Evolutionary conservation across 2,329 filamentous ascomycete genomes (phyloP), one percentile per base, ranked within the genome.

Genomic region (Talaromyces islandicus): DNA sequence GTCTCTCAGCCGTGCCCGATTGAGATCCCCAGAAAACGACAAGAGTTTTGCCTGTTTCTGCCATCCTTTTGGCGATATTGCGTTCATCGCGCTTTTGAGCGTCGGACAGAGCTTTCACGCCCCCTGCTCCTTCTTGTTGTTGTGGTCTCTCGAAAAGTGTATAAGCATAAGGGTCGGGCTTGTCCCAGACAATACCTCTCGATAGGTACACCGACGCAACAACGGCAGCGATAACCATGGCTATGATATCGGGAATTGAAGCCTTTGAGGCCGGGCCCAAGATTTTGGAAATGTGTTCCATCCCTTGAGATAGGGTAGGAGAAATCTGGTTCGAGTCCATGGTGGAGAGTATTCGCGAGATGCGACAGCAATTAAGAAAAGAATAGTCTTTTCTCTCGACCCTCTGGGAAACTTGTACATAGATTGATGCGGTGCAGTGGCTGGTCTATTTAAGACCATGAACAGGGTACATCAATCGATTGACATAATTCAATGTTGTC

Each of bases 11-110:
- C 25, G 59, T 63, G 5, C 66, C 66, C 17, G 65, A 64, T 38
- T 68, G 66, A 24, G 66, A 67, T 29, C 64, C 66, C 62, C 62
- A 68, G 60, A 68, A 66, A 32, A 68, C 59, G 7, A 66, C 64
- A 32, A 60, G 19, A 50, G 19, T 55, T 17, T 54, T 54, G 25
- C 25, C 19, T 24, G 43, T 12, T 50, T 50, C 19, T 14, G 19
- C 5, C 19, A 50, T 21, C 19, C 25, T 24, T 25, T 50, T 25
- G 10, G 43, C 43, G 19, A 50, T 14, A 12, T 50, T 50, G 11
- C 43, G 35, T 38, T 50, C 43, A n/a, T 50, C 43, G 43, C 43
- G 10, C 19, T 50, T 50, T 25, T 25, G 24, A 14, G 43, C 19
- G 5, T 50, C 7, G 10, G 24, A 50, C 43, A 21, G 3, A 25